These are phyloP conservation scores for Rhodotorula diobovata DNA, from an alignment of 768 basidiomycete species.

Conservation along the genomic window DNA sequence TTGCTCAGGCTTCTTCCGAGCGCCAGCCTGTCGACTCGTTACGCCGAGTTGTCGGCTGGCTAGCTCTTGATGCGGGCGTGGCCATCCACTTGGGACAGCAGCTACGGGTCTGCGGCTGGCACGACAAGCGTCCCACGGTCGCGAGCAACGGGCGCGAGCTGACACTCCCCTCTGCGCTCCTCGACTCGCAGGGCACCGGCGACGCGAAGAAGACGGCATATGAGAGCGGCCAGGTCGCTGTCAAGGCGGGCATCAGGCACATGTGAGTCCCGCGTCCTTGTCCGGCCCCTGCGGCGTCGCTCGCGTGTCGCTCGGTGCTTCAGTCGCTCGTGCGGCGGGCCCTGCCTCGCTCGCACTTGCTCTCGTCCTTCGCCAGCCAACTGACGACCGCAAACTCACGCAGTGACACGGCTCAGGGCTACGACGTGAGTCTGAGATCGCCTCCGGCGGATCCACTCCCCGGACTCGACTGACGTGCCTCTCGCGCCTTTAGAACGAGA, in stretches of 20 bases:
- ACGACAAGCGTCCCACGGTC: no score
- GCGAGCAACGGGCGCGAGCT: no score
- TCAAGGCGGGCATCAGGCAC: conserved; percentile 43
- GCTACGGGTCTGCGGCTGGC: no score
- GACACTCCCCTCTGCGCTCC: neutral
- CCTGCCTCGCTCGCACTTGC: no score
- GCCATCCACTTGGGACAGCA: no score
- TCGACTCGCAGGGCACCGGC: conserved; percentile 30
- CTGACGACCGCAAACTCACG: no score
- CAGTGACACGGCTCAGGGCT: conserved; percentile 7
- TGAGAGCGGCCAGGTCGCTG: conserved; percentile 37
- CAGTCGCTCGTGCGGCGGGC: no score
- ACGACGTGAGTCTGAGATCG: neutral
- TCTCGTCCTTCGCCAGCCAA: no score
- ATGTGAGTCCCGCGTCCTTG: conserved; percentile 46
- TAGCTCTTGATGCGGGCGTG: no score
- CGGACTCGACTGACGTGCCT: neutral
- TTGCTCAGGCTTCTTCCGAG: neutral
- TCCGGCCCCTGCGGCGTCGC: neutral
- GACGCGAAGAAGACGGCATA: conserved; percentile 36
- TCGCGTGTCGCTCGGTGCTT: no score
- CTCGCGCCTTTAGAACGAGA: conserved; percentile 42
- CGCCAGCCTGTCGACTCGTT: neutral
- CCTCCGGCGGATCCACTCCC: neutral
- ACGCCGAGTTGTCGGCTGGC: no score